Base-by-base conservation (phyloP, 352 stramenopile genomes). In the Phytopythium chamaehyphon region DNA sequence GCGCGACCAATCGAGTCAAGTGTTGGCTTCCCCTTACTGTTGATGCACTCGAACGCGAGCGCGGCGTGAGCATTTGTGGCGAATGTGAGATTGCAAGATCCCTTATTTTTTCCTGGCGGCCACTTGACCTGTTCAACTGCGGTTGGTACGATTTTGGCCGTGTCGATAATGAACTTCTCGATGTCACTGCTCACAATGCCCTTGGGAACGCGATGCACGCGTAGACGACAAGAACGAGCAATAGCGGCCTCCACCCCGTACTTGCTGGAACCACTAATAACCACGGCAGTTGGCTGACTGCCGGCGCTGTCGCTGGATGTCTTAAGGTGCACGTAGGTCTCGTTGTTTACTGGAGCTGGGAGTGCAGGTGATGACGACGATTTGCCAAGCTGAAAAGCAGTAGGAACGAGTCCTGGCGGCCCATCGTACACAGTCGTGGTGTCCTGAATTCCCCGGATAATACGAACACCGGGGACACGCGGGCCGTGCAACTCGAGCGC, bases 31-130 rank as follows among this genome's bases (percentile, higher is more conserved):
- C 24, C 58, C 39, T 74, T 76, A 31, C 44, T 62, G n/a, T 65
- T 45, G 3, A 67, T 70, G 35, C 60, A 81, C 40, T 85, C 63
- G 31, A 93, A 95, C 24, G 84, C 84, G 15, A 93, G 46, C 18
- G 63, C 48, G 6, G 82, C 82, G 54, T 95, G 84, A 36, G 67
- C 66, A 39, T 69, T 69, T 5, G 78, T 83, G 1, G 64, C 55
- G 47, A 95, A 95, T 19, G 79, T 88, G 23, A 90, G 76, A 52
- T 62, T 74, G 48, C 70, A 80, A 2, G 82, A 87, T 37, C 84
- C 83, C n/a, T 73, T 70, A 36, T 82, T 84, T 61, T 89, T 65
- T 10, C 75, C 72, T 6, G 71, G 61, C n/a, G 75, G 64, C 72
- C 68, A 89, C 22, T 64, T 51, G 50, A 91, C 83, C 53, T 74